Evolutionary conservation across 1,284 basidiomycete genomes (phyloP), one percentile per base, ranked within the genome.

Genomic region (Apiotrichum mycotoxinovorans): DNA sequence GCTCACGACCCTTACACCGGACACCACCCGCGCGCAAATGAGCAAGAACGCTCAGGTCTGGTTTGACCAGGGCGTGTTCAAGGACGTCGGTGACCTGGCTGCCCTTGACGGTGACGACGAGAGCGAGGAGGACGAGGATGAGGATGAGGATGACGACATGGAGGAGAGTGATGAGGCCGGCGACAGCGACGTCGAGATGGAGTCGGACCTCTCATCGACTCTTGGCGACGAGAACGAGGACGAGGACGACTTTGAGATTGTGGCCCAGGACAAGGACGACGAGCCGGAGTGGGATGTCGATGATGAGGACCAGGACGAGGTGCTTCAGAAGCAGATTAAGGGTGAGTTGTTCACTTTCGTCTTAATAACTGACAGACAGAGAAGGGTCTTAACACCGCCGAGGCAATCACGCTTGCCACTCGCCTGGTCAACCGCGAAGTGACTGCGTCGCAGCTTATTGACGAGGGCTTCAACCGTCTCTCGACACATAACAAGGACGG

Each of bases 11-110:
- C 65, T 72, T 51, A 60, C 58, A 42, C 70, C 75, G 18, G 58
- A 65, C 43, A 68, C 72, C 54, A 53, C 72, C 54, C 54, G 72
- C 27, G 70, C 71, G 4, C 70, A 76, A 51, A 75, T 78, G 70
- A 82, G 79, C 62, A 75, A 80, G 23, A 80, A 81, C 45, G 82
- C 83, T 17, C 81, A 81, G 61, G 76, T 98, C 22, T 99, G 96
- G 96, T 99, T 98, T 76, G 89, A 91, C 69, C 96, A 98, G 75
- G 87, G 89, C 51, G 78, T 97, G 49, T 99, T 99, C 81, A 83
- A 86, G 58, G 88, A 83, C n/a, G 71, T 90, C 9, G 84, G 84
- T 27, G 81, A 82, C 48, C 67, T 84, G 10, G 80, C 80, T 12
- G 79, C 79, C n/a, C 71, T 82, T n/a, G 76, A 77, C 34, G 80